Conservation (phyloP, 2,329 filamentous ascomycete species). For the Hymenoscyphus salicellus region DNA sequence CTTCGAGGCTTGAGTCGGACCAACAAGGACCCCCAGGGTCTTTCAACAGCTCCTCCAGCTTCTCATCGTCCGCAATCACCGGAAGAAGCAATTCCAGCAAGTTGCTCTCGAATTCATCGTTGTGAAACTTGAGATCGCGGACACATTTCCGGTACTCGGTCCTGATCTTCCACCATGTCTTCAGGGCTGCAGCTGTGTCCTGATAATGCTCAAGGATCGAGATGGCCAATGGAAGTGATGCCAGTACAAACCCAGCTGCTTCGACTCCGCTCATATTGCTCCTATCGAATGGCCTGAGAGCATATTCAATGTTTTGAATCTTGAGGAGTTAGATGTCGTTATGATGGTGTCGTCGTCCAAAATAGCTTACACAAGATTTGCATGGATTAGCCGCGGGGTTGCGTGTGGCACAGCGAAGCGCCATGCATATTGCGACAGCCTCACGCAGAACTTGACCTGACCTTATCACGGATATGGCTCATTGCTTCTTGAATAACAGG, state of each 20-base stretch:
- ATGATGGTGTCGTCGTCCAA: not conserved
- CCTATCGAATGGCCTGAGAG: not conserved
- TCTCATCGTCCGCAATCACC: slow-evolving; percentile 20
- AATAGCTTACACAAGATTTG: not conserved
- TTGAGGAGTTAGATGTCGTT: not conserved
- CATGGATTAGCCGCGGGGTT: too few relatives aligned
- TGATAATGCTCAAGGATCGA: slow-evolving; percentile 22
- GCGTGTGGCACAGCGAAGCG: too few relatives aligned
- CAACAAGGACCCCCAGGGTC: slow-evolving; percentile 18
- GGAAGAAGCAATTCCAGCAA: slow-evolving; percentile 20
- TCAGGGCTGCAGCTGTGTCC: slow-evolving; percentile 14
- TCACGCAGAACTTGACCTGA: too few relatives aligned
- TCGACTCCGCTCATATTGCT: slow-evolving; percentile 16
- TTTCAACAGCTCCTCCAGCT: slow-evolving; percentile 11
- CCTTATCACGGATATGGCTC: too few relatives aligned
- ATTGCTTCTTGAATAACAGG: too few relatives aligned
- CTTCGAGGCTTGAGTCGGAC: slow-evolving; percentile 16
- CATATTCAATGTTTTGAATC: not conserved
- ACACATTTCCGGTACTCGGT: slow-evolving; percentile 20
- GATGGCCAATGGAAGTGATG: slow-evolving; percentile 19
- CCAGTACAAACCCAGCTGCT: slow-evolving; percentile 21
- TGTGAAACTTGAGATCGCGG: slow-evolving; percentile 17
- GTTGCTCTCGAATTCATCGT: slow-evolving; percentile 18
- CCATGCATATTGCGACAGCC: too few relatives aligned
- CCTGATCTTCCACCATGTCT: slow-evolving; percentile 22